These are phyloP conservation scores for Pholiota adiposa DNA, from an alignment of 1,284 basidiomycete genomes.

Conservation along the genomic window DNA sequence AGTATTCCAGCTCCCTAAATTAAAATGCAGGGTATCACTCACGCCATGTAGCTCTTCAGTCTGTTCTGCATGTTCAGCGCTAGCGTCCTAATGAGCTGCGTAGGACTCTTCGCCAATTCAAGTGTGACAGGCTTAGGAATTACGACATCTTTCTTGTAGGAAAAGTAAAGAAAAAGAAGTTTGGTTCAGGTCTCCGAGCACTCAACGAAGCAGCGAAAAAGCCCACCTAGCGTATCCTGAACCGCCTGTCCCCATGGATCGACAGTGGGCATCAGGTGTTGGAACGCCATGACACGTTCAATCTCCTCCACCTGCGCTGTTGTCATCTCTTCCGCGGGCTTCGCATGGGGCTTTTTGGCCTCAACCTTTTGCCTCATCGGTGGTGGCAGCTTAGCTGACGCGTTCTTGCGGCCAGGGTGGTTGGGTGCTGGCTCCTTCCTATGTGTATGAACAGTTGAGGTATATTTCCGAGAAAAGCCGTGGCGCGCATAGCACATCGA, in stretches of 20 bases:
- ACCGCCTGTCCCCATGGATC: constrained; percentile 57
- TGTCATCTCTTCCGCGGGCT: constrained; percentile 20
- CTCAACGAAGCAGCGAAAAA: not conserved
- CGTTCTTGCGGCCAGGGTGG: not conserved
- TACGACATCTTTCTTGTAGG: constrained; percentile 43
- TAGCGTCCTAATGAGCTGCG: constrained; percentile 31
- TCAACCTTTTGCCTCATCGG: not conserved
- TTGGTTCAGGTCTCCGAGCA: not conserved
- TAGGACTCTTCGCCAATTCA: constrained; percentile 26
- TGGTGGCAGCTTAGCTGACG: not conserved
- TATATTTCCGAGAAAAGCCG: constrained; percentile 13
- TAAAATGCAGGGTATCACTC: constrained; percentile 9
- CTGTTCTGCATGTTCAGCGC: constrained; percentile 32
- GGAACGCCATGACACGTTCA: constrained; percentile 42
- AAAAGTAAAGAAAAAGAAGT: constrained; percentile 5
- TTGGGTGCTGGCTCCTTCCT: not conserved
- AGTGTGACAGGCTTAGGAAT: constrained; percentile 34
- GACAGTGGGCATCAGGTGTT: constrained; percentile 37
- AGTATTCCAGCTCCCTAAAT: not conserved
- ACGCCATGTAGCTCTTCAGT: constrained; percentile 43
- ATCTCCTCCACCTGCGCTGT: constrained; percentile 46
- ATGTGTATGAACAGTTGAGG: constrained; percentile 4
- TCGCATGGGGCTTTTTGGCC: constrained; percentile 12
- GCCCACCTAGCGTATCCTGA: constrained; percentile 52
- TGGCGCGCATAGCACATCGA: constrained; percentile 5